A percentile compares a stretch with the other conserved stretches of the same genome.
phyloP scores from a whole-genome alignment of 1,284 basidiomycete genomes.

The Meira nashicola region DNA sequence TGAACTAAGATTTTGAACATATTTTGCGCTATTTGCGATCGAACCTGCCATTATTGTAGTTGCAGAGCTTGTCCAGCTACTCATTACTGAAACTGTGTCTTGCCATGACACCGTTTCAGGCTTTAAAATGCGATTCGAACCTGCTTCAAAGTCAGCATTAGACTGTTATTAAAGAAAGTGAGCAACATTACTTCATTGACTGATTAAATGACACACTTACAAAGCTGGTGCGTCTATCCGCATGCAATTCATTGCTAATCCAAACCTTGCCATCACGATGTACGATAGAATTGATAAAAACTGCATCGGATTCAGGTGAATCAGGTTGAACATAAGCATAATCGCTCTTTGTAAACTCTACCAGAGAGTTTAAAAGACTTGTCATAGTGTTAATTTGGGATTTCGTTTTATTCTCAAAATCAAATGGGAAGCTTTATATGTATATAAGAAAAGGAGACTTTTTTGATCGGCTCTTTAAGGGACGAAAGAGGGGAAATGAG shows the following conservation, averaged over 20 bases:
- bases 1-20: too few relatives aligned
- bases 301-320: constrained; percentile 4
- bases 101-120: neutral
- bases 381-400: too few relatives aligned
- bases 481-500: too few relatives aligned
- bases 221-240: neutral
- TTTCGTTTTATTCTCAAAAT: too few relatives aligned
- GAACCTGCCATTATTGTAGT: neutral
- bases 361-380: too few relatives aligned
- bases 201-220: neutral
- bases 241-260: neutral
- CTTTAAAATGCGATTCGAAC: neutral
- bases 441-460: too few relatives aligned
- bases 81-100: neutral
- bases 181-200: neutral
- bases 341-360: too few relatives aligned
- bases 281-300: neutral
- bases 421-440: too few relatives aligned
- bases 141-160: neutral
- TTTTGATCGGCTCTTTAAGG: too few relatives aligned
- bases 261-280: neutral
- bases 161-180: neutral
- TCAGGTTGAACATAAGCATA: neutral
- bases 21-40: too few relatives aligned
- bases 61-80: neutral